phyloP scores from a whole-genome alignment of 2,329 filamentous ascomycete species.

The Trichoderma afroharzianum region DNA sequence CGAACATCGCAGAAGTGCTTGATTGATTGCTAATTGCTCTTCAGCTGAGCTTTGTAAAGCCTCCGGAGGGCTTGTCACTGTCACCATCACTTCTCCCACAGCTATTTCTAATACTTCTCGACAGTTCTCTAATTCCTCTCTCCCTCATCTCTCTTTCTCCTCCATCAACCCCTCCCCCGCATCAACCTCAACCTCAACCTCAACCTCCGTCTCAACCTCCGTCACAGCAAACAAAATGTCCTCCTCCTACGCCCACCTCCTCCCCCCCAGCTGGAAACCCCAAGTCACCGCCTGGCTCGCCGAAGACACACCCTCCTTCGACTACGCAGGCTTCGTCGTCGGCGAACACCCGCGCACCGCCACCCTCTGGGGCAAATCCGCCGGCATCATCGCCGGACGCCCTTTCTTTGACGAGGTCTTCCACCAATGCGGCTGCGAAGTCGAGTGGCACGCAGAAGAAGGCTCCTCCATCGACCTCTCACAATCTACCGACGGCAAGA shows the following conservation, averaged over 20 bases:
- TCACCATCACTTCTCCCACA: neutral
- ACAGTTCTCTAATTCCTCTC: neutral
- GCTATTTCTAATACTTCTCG: neutral
- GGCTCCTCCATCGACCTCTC: slow-evolving; percentile 61
- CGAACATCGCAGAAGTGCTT: neutral
- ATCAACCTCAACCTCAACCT: neutral
- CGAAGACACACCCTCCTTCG: slow-evolving; percentile 93
- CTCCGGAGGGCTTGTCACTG: neutral
- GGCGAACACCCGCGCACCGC: slow-evolving; percentile 64
- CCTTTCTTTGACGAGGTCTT: slow-evolving; percentile 97
- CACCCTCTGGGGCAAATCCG: slow-evolving; percentile 66
- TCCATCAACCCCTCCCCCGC: neutral
- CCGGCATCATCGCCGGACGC: slow-evolving; percentile 80
- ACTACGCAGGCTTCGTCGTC: slow-evolving; percentile 96
- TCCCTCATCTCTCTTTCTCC: neutral
- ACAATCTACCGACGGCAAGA: slow-evolving; percentile 41
- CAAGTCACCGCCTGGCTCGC: slow-evolving; percentile 81
- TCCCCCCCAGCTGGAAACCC: slow-evolving; percentile 81
- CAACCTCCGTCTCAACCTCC: neutral
- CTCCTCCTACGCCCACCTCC: slow-evolving; percentile 51
- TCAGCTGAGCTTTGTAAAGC: neutral
- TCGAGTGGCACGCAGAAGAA: slow-evolving; percentile 82
- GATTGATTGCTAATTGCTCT: neutral
- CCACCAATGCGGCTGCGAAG: slow-evolving; percentile 80
- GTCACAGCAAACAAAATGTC: neutral